Evolutionary conservation across 2,329 filamentous ascomycete genomes (phyloP).

Genomic region (Paecilomyces sp.): DNA sequence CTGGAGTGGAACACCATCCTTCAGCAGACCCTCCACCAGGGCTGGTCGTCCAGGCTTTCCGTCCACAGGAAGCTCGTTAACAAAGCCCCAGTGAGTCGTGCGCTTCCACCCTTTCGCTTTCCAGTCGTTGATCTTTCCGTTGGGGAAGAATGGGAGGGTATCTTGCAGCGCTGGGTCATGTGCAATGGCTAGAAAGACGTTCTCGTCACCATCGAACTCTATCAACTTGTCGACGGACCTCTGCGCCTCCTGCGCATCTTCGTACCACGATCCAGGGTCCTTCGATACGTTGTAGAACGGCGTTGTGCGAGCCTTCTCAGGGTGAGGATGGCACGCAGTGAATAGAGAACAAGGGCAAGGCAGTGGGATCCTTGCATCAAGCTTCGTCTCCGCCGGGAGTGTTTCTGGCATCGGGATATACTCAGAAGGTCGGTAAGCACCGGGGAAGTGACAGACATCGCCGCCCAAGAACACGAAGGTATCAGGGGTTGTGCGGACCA

Average conservation of each 20-base stretch:
- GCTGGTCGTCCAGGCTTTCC: constrained; percentile 2
- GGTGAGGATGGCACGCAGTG: constrained; percentile 14
- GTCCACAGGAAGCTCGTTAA: constrained; percentile 13
- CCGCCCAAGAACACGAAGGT: constrained; percentile 39
- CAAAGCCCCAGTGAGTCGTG: constrained; percentile 15
- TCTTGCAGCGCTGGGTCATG: constrained; percentile 19
- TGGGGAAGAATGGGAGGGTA: constrained; percentile 16
- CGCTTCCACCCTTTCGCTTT: constrained; percentile 18
- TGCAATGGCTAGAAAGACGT: constrained; percentile 20
- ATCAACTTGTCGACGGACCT: constrained; percentile 13
- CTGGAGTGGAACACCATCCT: constrained; percentile 1
- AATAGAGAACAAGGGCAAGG: constrained; percentile 18
- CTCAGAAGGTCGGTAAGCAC: constrained; percentile 29
- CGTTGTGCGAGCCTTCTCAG: constrained; percentile 10
- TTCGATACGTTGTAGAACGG: constrained; percentile 12
- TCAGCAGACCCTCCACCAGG: constrained; percentile 3
- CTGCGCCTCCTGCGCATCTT: constrained; percentile 12
- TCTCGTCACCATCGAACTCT: constrained; percentile 17
- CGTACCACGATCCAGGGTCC: constrained; percentile 10
- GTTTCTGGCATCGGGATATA: constrained; percentile 26
- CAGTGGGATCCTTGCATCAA: constrained; percentile 8
- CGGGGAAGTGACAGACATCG: constrained; percentile 37
- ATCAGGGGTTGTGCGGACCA: constrained; percentile 15
- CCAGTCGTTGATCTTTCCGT: constrained; percentile 21
- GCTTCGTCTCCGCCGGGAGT: constrained; percentile 11